Evolutionary conservation across 345 rosid genomes (phyloP).

Genomic region (Zanthoxylum bungeanum): DNA sequence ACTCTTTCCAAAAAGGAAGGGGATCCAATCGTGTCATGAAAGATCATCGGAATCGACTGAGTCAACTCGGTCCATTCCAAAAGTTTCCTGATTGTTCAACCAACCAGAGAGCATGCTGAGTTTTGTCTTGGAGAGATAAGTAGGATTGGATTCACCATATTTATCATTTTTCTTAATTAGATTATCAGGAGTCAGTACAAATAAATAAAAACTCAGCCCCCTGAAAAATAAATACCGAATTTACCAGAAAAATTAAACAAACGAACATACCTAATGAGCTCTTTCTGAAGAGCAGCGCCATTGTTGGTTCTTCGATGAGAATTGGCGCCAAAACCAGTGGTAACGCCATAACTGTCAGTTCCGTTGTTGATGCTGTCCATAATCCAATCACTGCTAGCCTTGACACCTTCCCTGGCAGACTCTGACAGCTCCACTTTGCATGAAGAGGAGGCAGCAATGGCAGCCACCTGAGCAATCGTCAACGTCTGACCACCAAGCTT

Average conservation of each 20-base stretch:
- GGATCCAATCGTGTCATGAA: neutral
- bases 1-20: no score
- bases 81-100: neutral
- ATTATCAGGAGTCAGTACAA: neutral
- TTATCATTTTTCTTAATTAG: neutral
- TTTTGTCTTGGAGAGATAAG: neutral
- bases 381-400: conserved; percentile 80
- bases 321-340: conserved; percentile 78
- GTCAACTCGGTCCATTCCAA: neutral
- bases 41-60: neutral
- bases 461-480: conserved; percentile 79
- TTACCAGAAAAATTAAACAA: neutral
- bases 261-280: conserved; percentile 59
- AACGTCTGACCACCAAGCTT: conserved; percentile 70
- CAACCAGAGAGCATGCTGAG: no score
- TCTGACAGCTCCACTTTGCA: conserved; percentile 55
- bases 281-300: conserved; percentile 66
- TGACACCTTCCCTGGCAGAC: conserved; percentile 56
- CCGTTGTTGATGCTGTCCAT: conserved; percentile 71
- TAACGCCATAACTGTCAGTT: conserved; percentile 73
- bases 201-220: neutral
- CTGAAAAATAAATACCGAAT: no score
- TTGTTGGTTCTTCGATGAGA: conserved; percentile 69
- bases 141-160: neutral
- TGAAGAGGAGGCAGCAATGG: conserved; percentile 37